Evolutionary conservation across 1,139 yeast species (phyloP), one percentile per base, ranked within the genome.

Genomic region (Meyerozyma guilliermondii): DNA sequence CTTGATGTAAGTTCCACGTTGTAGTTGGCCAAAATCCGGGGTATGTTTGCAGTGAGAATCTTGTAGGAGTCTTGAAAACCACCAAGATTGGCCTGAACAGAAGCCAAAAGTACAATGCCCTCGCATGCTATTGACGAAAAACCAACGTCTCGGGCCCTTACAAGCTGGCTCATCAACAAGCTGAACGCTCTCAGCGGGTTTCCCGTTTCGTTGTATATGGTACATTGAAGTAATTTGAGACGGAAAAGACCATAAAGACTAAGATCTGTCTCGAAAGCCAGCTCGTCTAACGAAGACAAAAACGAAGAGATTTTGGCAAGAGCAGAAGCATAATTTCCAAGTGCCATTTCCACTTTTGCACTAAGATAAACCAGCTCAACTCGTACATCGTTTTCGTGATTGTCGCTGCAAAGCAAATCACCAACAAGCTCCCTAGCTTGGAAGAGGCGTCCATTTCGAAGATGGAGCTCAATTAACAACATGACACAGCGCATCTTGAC

Each of bases 191-290:
- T 61, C 7, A 70, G 55, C 9, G 70, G 68, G 4, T 66, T 60
- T 1, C 69, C 71, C 1, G 74, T 58, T 10, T 52, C 45, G 23
- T 65, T 56, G 45, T 72, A 62, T 2, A 78, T 62, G 14, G 58
- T 55, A 40, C 79, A 70, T 48, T 74, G 74, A 36, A 78, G 50
- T 11, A 78, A 49, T 35, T 71, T 74, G 42, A 76, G 65, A 49
- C 67, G 65, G 29, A 77, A 60, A 13, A 60, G 59, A 60, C 76
- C 65, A 40, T 63, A 66, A 20, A 63, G 60, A 47, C 74, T 74
- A 2, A 52, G 44, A 33, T 45, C 41, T 1, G 48, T 47, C 44
- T 52, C 55, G 16, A 60, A 59, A 5, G 54, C 44, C 24, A 57
- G 47, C 7, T 57, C 52, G 11, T 59, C 56, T 2, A 50, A 54